Base-by-base conservation (phyloP, 1,284 basidiomycete species). In the Ceratobasidium sp. region DNA sequence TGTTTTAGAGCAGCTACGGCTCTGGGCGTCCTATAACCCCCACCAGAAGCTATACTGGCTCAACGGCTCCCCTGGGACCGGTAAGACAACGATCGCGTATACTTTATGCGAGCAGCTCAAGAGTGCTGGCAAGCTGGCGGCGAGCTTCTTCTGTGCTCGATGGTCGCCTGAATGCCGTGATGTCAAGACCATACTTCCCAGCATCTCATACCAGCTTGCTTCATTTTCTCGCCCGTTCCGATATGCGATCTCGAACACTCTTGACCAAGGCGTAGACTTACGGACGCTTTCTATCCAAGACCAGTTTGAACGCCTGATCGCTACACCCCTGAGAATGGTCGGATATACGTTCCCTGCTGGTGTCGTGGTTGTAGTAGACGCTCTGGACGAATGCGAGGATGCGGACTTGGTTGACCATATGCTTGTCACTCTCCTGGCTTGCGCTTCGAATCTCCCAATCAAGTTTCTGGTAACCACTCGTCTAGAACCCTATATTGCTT, bases 371-470 rank as follows among this genome's bases (percentile, higher is more conserved):
- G 59, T 61, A 13, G 38, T 61, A 3, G 59, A 61, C 59, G 59
- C 28, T 42, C 59, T 61, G 38, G 59, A 61, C 59, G 59, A 61
- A 28, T 61, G 59, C 23, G 59, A 61, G 9, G 38, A 61, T 20
- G 28, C 12, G 13, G 59, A 61, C n/a, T 15, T 3, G 17, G 59
- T 61, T 23, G 23, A n/a, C 3, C 59, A 12, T 23, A 38, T 61
- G 10, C 59, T 61, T 1, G 23, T 10, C 3, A 12, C 17, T 20
- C 12, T 61, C 2, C 59, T 61, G 1, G 26, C 10, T 1, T 33
- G 13, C 3, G 26, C 26, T 2, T 28, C 26, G 15, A 20, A 61
- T 12, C 59, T 61, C 10, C 59, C 59, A 1, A 28, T 38, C 59
- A 33, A 42, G 13, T 38, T 61, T 4, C 3, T 61, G 5, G 5